phyloP scores from a whole-genome alignment of 306 rosid genomes.

The Leucaena leucocephala region DNA sequence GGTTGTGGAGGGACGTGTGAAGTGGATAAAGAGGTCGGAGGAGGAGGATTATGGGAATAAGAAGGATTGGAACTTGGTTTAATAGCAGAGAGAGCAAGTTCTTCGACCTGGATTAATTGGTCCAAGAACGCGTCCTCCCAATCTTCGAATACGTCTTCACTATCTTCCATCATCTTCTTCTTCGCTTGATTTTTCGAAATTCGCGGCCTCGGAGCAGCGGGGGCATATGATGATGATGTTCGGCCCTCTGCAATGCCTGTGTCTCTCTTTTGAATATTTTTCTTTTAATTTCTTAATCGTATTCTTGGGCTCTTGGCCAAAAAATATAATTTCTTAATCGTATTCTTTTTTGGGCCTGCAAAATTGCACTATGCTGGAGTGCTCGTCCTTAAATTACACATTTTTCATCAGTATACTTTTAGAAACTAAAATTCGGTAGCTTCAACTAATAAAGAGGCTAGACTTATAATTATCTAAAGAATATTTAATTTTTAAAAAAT shows the following conservation, averaged over 20 bases:
- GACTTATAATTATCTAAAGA: no score
- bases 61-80: constrained; percentile 31
- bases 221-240: background rate
- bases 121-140: constrained; percentile 54
- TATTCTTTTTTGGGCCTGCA: no score
- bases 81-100: constrained; percentile 41
- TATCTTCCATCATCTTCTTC: constrained; percentile 35
- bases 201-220: background rate
- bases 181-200: background rate
- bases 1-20: constrained; percentile 12
- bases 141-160: constrained; percentile 56
- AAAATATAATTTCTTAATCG: no score
- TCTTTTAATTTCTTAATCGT: no score
- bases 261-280: background rate
- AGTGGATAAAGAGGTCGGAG: constrained; percentile 3
- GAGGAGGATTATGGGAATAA: constrained; percentile 10
- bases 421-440: no score
- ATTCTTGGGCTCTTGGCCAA: no score
- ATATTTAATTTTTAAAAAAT: no score
- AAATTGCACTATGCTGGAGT: no score
- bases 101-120: constrained; percentile 55
- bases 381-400: no score
- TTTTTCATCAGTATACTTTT: no score
- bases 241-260: no score
- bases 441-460: no score